Evolutionary conservation across 805 yeast species (phyloP), one percentile per base, ranked within the genome.

Genomic region (Lipomyces orientalis): DNA sequence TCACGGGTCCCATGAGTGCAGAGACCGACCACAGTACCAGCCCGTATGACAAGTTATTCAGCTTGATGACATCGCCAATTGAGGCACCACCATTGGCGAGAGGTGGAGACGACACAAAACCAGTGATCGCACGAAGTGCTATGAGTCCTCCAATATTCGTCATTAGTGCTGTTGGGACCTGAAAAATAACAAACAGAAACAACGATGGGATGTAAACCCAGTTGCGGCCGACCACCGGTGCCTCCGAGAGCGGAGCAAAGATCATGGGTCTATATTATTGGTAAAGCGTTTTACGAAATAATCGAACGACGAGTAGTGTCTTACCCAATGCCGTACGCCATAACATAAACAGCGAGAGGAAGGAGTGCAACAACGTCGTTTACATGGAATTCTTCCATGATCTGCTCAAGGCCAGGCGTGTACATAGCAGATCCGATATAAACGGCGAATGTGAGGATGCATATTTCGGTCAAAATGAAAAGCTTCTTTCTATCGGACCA

Each of bases 251-350:
- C 2, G 90, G 90, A 0, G 89, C 83, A 62, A 86, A 84, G 1
- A 86, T 68, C 80, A 87, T 79, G 1, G 90, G 89, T 1, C 90
- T 89, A 4, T 16, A 86, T 62, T 87, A 89, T 72, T 87, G 86
- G 9, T 89, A 90, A 37, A 49, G 34, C 33, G 43, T 19, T 16
- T 7, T 34, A 33, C 31, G 10, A 7, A 33, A 10, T 6, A 43
- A n/a, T 25, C 29, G 29, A 25, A 25, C 29, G 29, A 25, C 29
- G 29, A 25, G 33, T 4, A 19, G 16, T 12, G n/a, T 19, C 64
- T 16, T 56, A 62, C 64, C 57, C 46, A 22, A 86, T 61, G 61
- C 88, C 90, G 73, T 87, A 87, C 8, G 90, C 90, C 34, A 86
- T 71, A 6, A 87, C 87, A 68, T 84, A 87, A 51, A 86, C 69